Percentiles rank a stretch among this genome's conserved stretches.
phyloP scores from a whole-genome alignment of 2,329 filamentous ascomycete genomes.

The Fusarium paranaense region DNA sequence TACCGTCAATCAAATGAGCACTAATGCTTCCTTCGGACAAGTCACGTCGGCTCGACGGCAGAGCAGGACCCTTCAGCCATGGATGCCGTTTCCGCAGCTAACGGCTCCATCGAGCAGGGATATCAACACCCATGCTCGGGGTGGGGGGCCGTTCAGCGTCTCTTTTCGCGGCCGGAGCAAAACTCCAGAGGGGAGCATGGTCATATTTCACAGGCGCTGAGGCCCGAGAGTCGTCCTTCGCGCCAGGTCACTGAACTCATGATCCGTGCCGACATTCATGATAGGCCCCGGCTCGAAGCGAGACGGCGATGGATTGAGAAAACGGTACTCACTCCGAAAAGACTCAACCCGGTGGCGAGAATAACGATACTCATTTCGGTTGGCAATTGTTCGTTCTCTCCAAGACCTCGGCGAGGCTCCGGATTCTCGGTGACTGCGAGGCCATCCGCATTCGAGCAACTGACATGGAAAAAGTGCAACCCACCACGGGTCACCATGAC shows the following conservation, averaged over 20 bases:
- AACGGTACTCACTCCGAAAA: background rate
- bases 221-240: background rate
- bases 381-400: background rate
- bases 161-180: background rate
- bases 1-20: background rate
- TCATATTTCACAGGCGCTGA: background rate
- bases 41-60: background rate
- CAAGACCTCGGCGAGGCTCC: slow-evolving; percentile 13
- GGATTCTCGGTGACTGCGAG: background rate
- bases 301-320: background rate
- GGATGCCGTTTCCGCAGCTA: background rate
- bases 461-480: background rate
- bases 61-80: background rate
- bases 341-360: slow-evolving; percentile 20
- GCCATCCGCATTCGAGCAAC: background rate
- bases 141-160: background rate
- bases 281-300: background rate
- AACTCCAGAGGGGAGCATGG: background rate
- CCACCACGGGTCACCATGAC: background rate
- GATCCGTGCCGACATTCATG: background rate
- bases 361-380: background rate
- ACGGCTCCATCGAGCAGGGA: background rate
- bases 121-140: background rate
- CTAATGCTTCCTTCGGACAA: background rate
- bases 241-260: background rate